Base-by-base conservation (phyloP, 495 filamentous ascomycete genomes). In the Neurospora sp. region DNA sequence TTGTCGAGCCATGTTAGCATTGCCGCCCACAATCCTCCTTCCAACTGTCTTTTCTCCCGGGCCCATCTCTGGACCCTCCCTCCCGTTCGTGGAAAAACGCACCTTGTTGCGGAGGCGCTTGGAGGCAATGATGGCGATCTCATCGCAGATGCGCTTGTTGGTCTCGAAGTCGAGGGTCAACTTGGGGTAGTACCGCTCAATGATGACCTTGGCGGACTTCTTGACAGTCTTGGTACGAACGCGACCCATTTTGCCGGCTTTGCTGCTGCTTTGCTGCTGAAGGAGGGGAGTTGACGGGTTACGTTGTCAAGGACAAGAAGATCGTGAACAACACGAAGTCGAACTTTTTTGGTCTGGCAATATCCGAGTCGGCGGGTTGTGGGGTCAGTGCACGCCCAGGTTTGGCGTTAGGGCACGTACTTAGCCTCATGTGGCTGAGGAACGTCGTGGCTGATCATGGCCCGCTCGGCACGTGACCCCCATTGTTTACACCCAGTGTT, bases 121-220 rank as follows among this genome's bases (percentile, higher is more conserved):
- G 75, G 91, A 94, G 76, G 96, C 93, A 84, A 98, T 99, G 85
- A 98, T 97, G 82, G 96, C 96, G 79, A 99, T 97, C 88, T 99
- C 96, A 93, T 98, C 96, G 88, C 96, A 98, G 80, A 98, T 94
- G 77, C 95, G 88, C 92, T 99, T 98, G 92, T 99, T 99, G 90
- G 93, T 96, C 90, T 99, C 96, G 89, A 99, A 99, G 87, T 98
- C 96, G 84, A 98, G 93, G 72, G 94, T 97, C 83, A 99, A 88
- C 85, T 93, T 93, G 81, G 96, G 96, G 89, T 99, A 97, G 89
- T 97, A 97, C 77, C 92, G 92, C 91, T 98, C 96, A 86, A 99
- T 98, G 87, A 98, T 94, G 89, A 98, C 93, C 92, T 98, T 98
- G 86, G 96, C 94, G 86, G 94, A 98, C 89, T 97, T 96, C 91